Conservation (phyloP, 2,329 filamentous ascomycete genomes). For the Drechslera avenae region DNA sequence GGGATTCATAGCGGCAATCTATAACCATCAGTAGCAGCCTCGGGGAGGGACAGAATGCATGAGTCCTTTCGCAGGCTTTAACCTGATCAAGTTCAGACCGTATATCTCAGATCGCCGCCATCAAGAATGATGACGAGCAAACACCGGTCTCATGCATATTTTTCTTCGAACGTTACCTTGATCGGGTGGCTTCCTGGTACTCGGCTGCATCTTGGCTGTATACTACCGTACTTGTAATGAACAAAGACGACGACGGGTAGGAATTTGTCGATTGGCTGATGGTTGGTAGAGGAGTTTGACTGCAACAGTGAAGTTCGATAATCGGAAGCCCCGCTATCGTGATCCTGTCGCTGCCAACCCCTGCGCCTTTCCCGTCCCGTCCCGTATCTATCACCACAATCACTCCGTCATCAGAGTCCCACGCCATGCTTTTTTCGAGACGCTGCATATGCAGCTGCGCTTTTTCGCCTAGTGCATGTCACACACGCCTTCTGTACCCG, state of each 20-base stretch:
- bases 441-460: slow-evolving; percentile 1
- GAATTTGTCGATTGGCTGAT: neutral
- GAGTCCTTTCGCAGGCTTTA: slow-evolving; percentile 61
- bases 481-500: neutral
- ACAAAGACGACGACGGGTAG: neutral
- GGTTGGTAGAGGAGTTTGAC: neutral
- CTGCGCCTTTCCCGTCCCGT: slow-evolving; percentile 7
- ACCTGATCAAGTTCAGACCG: slow-evolving; percentile 61
- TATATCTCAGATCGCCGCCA: slow-evolving; percentile 56
- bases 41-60: slow-evolving; percentile 49
- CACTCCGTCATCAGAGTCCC: neutral
- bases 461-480: neutral
- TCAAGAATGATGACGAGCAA: slow-evolving; percentile 20
- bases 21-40: slow-evolving; percentile 40
- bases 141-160: slow-evolving; percentile 48
- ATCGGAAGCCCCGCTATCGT: neutral
- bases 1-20: slow-evolving; percentile 36
- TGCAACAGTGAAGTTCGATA: neutral
- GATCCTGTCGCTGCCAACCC: slow-evolving; percentile 1
- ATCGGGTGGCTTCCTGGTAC: slow-evolving; percentile 43
- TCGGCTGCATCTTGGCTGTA: slow-evolving; percentile 37
- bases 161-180: slow-evolving; percentile 45
- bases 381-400: neutral
- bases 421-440: neutral
- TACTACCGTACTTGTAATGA: slow-evolving; percentile 33